Percentiles rank a stretch among this genome's conserved stretches.
phyloP scores from a whole-genome alignment of 139 green algal species.

The Micromonas pusilla region DNA sequence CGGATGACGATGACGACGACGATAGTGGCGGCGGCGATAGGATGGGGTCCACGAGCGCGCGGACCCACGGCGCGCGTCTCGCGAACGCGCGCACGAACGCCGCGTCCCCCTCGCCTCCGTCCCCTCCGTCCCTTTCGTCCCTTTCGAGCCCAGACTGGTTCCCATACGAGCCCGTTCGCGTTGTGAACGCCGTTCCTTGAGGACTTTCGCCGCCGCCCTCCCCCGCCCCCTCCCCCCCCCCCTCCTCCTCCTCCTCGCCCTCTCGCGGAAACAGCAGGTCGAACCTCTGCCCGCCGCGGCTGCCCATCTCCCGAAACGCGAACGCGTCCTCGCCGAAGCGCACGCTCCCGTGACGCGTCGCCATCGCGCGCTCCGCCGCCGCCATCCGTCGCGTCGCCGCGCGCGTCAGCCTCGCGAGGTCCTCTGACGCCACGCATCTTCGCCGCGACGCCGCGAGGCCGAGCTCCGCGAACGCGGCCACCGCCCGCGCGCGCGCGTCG shows the following conservation, averaged over 20 bases:
- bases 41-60: background rate
- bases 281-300: background rate
- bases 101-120: background rate
- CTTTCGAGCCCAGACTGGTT: no score
- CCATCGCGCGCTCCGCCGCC: background rate
- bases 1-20: no score
- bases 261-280: slow-evolving; percentile 6
- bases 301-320: slow-evolving; percentile 19
- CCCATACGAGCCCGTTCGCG: no score
- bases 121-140: no score
- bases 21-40: no score
- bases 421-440: background rate
- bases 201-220: no score
- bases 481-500: background rate
- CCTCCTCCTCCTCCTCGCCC: background rate
- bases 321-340: background rate
- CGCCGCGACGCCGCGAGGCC: background rate
- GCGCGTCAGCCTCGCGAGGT: background rate
- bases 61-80: background rate
- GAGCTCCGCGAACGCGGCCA: background rate
- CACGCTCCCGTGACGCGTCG: background rate
- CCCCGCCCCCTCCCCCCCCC: no score
- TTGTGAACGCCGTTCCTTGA: no score
- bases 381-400: background rate
- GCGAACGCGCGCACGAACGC: background rate